These are phyloP conservation scores for Flagelloscypha sp. DNA, from an alignment of 768 basidiomycete species.

Conservation along the genomic window DNA sequence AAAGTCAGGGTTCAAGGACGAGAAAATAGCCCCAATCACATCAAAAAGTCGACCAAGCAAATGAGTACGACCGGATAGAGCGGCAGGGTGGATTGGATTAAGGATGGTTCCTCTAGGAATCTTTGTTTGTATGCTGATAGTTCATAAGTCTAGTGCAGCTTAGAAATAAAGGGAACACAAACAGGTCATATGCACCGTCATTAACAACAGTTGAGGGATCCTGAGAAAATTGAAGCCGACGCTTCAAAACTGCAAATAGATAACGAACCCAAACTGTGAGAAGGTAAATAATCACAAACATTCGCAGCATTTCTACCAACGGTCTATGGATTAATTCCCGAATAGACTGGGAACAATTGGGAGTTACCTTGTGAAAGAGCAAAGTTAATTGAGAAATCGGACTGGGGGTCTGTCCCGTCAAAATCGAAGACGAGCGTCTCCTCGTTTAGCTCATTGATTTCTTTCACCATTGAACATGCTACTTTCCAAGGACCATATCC, in stretches of 20 bases:
- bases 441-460: constrained; percentile 14
- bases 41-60: constrained; percentile 21
- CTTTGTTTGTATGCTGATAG: too few species aligned
- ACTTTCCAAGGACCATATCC: constrained; percentile 19
- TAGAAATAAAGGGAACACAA: too few species aligned
- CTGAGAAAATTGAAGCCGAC: too few species aligned
- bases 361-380: too few species aligned
- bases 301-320: constrained; percentile 18
- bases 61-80: constrained; percentile 22
- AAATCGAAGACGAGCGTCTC: constrained; percentile 20
- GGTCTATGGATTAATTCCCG: too few species aligned
- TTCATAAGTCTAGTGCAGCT: too few species aligned
- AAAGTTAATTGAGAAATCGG: constrained; percentile 17
- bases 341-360: too few species aligned
- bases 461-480: constrained; percentile 20
- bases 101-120: constrained; percentile 22
- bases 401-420: constrained; percentile 20
- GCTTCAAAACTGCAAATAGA: too few species aligned
- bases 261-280: constrained; percentile 20
- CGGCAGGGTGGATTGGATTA: constrained; percentile 21
- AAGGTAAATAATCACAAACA: constrained; percentile 20
- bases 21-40: constrained; percentile 19
- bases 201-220: constrained; percentile 23
- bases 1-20: constrained; percentile 20
- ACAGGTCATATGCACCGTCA: constrained; percentile 22